phyloP scores from a whole-genome alignment of 441 rosid species.

The Pelargonium hybrid region DNA sequence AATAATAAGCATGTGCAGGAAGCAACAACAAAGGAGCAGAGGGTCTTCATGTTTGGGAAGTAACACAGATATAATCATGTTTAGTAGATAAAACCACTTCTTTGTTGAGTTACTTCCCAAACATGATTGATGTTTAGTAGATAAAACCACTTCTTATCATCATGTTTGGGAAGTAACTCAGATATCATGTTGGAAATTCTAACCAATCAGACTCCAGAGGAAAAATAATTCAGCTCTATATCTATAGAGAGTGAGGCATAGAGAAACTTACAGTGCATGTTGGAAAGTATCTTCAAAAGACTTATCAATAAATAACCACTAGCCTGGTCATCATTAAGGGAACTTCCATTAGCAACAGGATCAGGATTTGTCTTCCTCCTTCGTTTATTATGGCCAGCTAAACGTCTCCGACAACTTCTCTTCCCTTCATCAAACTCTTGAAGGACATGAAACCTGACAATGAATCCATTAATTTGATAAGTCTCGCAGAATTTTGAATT shows the following conservation, averaged over 20 bases:
- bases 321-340: conserved; percentile 57
- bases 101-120: too few species aligned
- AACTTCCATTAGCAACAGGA: conserved; percentile 34
- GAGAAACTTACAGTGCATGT: conserved; percentile 60
- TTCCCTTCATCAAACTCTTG: conserved; percentile 97
- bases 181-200: too few species aligned
- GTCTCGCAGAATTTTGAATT: neutral
- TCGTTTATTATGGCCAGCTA: conserved; percentile 94
- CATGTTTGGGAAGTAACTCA: too few species aligned
- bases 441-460: conserved; percentile 81
- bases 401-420: conserved; percentile 94
- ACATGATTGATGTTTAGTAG: too few species aligned
- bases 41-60: too few species aligned
- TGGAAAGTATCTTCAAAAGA: conserved; percentile 72
- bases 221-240: conserved; percentile 10
- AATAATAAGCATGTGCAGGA: too few species aligned
- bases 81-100: too few species aligned
- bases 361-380: conserved; percentile 88
- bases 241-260: neutral
- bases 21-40: too few species aligned
- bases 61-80: too few species aligned
- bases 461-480: neutral
- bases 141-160: too few species aligned
- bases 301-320: conserved; percentile 61
- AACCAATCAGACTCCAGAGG: too few species aligned